phyloP scores from a whole-genome alignment of 2,329 filamentous ascomycete species.

The Sarocladium kiliense region DNA sequence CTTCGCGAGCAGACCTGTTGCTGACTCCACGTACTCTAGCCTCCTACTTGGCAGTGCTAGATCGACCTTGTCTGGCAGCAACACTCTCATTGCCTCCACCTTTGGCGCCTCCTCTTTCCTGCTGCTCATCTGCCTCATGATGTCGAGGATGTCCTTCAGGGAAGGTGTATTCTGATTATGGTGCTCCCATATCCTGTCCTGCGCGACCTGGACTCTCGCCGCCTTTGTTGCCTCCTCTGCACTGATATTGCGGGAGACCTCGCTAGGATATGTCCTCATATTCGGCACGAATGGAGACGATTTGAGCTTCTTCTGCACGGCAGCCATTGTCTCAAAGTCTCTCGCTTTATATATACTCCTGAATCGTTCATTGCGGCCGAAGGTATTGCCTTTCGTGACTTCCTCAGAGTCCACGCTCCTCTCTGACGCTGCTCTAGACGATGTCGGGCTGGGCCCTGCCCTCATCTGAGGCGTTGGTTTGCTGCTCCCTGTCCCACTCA shows the following conservation, averaged over 20 bases:
- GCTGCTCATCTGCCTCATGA: constrained; percentile 25
- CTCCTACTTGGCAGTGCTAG: constrained; percentile 27
- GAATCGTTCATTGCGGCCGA: constrained; percentile 4
- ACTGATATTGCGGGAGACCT: constrained; percentile 16
- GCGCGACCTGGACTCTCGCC: constrained; percentile 30
- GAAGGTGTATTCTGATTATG: constrained; percentile 21
- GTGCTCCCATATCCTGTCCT: constrained; percentile 27
- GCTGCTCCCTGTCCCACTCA: background rate
- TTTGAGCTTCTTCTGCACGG: background rate
- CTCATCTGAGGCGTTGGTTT: background rate
- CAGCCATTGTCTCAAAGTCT: background rate
- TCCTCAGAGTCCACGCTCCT: background rate
- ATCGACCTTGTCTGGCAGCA: constrained; percentile 29
- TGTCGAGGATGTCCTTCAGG: constrained; percentile 23
- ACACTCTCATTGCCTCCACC: constrained; percentile 31
- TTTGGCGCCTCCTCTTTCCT: constrained; percentile 21
- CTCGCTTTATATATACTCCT: constrained; percentile 1
- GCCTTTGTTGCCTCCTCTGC: constrained; percentile 16
- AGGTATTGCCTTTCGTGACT: background rate
- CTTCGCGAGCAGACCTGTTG: constrained; percentile 26
- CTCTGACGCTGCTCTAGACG: background rate
- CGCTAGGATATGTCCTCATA: constrained; percentile 8
- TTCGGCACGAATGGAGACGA: constrained; percentile 11
- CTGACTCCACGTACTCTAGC: constrained; percentile 28
- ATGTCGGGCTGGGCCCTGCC: background rate